Base-by-base conservation (phyloP, 495 filamentous ascomycete genomes). In the Podospora pseudoanserina region DNA sequence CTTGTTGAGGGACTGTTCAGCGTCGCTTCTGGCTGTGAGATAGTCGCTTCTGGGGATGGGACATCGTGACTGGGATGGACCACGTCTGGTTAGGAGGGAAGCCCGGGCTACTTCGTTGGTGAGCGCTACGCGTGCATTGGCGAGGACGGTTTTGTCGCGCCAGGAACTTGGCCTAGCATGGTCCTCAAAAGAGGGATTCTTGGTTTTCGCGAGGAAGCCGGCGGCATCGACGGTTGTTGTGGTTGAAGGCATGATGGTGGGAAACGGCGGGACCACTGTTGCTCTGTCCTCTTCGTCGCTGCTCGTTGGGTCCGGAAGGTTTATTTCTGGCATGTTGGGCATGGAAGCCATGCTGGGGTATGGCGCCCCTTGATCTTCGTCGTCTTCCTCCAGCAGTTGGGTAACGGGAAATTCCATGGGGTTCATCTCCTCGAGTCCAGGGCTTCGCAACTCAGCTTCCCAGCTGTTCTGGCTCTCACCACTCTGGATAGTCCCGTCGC, bases 51-150 rank as follows among this genome's bases (percentile, higher is more conserved):
- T 70, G 70, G 26, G 74, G 61, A 66, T 74, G 67, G 32, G 74
- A 3, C 30, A 23, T 11, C 44, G 73, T 20, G 73, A 75, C 13
- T 71, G 63, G 4, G 55, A 65, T 13, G 53, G 28, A 4, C 53
- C 27, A 15, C 23, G 58, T 20, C 53, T 64, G 66, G 27, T 73
- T 11, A 73, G 69, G 23, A 80, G 67, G 44, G 77, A 71, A 9
- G 75, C 81, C 56, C 60, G 76, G 15, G 78, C 80, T 27, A 73
- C 76, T 70, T 79, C 80, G 20, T 78, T 77, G 62, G 77, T 84
- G 57, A 82, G 71, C 15, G 77, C 80, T 28, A 84, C 75, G 2
- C 82, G 77, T 0, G 84, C 83, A 67, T 86, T 82, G 64, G 78
- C 76, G 39, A 49, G 39, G 15, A 83, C 71, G n/a, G 74, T 80